phyloP scores from a whole-genome alignment of 75 land plant species.

The Picea sitchensis region DNA sequence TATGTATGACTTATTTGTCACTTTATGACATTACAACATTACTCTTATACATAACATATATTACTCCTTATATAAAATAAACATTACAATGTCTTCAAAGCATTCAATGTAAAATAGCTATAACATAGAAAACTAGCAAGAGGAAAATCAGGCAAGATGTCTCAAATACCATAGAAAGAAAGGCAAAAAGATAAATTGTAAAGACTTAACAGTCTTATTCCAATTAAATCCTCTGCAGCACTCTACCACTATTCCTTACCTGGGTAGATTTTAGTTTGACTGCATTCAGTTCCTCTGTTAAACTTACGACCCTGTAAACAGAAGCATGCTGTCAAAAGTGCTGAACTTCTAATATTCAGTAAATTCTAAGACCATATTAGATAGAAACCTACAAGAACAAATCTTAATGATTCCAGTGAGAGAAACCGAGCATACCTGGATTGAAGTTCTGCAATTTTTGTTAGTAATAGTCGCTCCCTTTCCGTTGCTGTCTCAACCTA shows the following conservation, averaged over 20 bases:
- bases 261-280: slow-evolving; percentile 7
- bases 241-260: not conserved
- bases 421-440: not conserved
- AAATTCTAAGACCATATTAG: not conserved
- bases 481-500: slow-evolving; percentile 8
- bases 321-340: not conserved
- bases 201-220: not conserved
- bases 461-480: slow-evolving; percentile 4
- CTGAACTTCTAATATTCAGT: not conserved
- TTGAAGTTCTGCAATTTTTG: slow-evolving; percentile 10
- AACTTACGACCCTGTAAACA: slow-evolving; percentile 9
- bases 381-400: not conserved
- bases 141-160: not conserved
- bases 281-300: slow-evolving; percentile 12
- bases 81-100: too few species aligned
- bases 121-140: not conserved
- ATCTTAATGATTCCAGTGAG: not conserved
- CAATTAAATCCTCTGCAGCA: not conserved
- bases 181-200: not conserved
- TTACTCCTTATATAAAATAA: too few species aligned
- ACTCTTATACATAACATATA: too few species aligned
- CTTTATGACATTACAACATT: too few species aligned
- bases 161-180: not conserved
- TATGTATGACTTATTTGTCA: too few species aligned
- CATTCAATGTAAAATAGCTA: too few species aligned